These are phyloP conservation scores for Arabis hirsuta DNA, from an alignment of 345 rosid genomes.

Conservation along the genomic window DNA sequence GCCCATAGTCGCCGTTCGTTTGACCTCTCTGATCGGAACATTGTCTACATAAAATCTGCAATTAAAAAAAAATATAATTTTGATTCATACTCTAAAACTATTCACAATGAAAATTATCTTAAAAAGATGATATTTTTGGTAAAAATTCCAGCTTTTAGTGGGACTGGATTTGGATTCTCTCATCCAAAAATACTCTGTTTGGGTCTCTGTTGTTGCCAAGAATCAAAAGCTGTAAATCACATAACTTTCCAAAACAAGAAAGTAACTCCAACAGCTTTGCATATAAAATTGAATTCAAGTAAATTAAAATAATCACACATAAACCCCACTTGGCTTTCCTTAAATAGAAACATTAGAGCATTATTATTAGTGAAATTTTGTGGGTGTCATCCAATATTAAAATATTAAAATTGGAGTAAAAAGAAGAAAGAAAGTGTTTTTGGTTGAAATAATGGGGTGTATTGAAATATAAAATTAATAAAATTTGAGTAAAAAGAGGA, in stretches of 20 bases:
- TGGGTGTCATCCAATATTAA: too few relatives aligned
- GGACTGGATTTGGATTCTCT: constrained; percentile 12
- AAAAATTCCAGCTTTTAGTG: neutral
- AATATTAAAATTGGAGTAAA: too few relatives aligned
- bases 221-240: constrained; percentile 24
- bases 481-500: too few relatives aligned
- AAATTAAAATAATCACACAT: neutral
- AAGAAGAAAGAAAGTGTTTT: too few relatives aligned
- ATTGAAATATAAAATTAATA: too few relatives aligned
- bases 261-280: constrained; percentile 19
- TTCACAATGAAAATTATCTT: neutral
- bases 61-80: neutral
- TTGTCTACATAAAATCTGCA: constrained; percentile 79
- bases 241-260: constrained; percentile 30
- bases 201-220: constrained; percentile 24
- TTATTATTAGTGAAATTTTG: too few relatives aligned
- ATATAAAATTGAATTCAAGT: neutral
- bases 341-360: constrained; percentile 18
- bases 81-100: neutral
- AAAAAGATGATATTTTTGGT: constrained; percentile 1
- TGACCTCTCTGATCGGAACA: constrained; percentile 79
- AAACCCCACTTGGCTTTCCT: constrained; percentile 19
- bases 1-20: constrained; percentile 72
- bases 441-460: too few relatives aligned
- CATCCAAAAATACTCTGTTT: constrained; percentile 9